These are phyloP conservation scores for Cucumis melo DNA, from an alignment of 306 rosid species.

Conservation along the genomic window DNA sequence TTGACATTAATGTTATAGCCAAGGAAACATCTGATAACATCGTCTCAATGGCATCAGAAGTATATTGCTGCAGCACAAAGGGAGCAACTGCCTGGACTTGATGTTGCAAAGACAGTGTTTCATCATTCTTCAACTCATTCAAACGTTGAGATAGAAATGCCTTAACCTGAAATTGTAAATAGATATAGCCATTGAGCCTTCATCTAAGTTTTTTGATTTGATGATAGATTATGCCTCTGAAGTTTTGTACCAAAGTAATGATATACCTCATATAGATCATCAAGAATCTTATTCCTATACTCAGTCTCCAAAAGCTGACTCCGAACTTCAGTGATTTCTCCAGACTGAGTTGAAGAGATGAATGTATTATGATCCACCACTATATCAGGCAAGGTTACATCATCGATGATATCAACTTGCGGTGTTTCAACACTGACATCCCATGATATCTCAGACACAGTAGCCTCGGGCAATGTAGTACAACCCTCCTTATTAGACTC, in stretches of 20 bases:
- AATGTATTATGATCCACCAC: slow-evolving; percentile 29
- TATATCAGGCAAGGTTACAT: slow-evolving; percentile 27
- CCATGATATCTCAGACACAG: slow-evolving; percentile 52
- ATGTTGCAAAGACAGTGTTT: slow-evolving; percentile 70
- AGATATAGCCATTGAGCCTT: slow-evolving; percentile 4
- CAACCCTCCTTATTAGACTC: slow-evolving; percentile 23
- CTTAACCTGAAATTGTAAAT: slow-evolving; percentile 43
- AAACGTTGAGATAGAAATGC: slow-evolving; percentile 72
- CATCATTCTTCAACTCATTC: slow-evolving; percentile 61
- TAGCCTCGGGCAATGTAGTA: slow-evolving; percentile 21
- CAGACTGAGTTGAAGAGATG: slow-evolving; percentile 26
- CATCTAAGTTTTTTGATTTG: neutral
- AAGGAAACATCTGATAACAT: slow-evolving; percentile 57
- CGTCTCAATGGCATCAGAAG: slow-evolving; percentile 55
- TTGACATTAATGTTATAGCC: slow-evolving; percentile 73
- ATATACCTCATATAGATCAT: slow-evolving; percentile 78
- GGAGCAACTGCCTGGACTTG: slow-evolving; percentile 93
- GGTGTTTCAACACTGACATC: slow-evolving; percentile 81
- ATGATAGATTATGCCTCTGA: neutral
- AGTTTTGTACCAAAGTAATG: neutral
- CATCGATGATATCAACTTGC: slow-evolving; percentile 57
- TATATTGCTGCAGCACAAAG: slow-evolving; percentile 69
- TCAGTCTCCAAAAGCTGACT: slow-evolving; percentile 81
- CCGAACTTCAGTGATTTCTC: slow-evolving; percentile 46
- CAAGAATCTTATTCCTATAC: slow-evolving; percentile 78